phyloP scores from a whole-genome alignment of 2,329 filamentous ascomycete genomes.

The Arachnomyces sp. region DNA sequence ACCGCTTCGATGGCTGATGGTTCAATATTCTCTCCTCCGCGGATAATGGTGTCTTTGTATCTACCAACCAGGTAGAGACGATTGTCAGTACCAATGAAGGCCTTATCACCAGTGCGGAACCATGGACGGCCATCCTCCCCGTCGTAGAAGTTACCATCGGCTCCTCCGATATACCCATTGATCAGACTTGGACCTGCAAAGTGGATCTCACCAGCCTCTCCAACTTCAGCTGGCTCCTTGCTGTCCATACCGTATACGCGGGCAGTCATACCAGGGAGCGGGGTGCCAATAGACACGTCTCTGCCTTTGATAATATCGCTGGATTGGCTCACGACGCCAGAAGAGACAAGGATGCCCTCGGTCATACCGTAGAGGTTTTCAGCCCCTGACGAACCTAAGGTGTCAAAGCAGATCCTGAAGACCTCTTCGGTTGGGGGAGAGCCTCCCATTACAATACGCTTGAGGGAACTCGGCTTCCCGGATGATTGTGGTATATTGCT shows the following conservation, averaged over 20 bases:
- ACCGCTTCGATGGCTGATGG: conserved; percentile 11
- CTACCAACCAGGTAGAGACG: conserved; percentile 13
- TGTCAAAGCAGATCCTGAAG: conserved; percentile 8
- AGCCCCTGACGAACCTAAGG: conserved; percentile 9
- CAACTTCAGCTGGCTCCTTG: too few species aligned
- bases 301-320: too few species aligned
- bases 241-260: too few species aligned
- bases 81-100: conserved; percentile 9
- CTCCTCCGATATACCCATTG: conserved; percentile 7
- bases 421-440: conserved; percentile 11
- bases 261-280: too few species aligned
- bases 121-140: conserved; percentile 9
- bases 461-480: conserved; percentile 7
- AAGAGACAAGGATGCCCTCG: conserved; percentile 4
- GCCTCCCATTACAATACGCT: conserved; percentile 9
- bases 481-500: neutral
- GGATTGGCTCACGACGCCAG: too few species aligned
- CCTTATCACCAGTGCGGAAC: conserved; percentile 15
- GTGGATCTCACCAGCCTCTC: neutral
- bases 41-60: conserved; percentile 15
- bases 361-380: conserved; percentile 14
- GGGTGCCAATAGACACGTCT: too few species aligned
- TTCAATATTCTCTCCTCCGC: conserved; percentile 15
- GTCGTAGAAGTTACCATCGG: conserved; percentile 10
- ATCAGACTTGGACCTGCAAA: neutral